Conservation (phyloP, 1,284 basidiomycete genomes). For the Cutaneotrichosporon sp. region DNA sequence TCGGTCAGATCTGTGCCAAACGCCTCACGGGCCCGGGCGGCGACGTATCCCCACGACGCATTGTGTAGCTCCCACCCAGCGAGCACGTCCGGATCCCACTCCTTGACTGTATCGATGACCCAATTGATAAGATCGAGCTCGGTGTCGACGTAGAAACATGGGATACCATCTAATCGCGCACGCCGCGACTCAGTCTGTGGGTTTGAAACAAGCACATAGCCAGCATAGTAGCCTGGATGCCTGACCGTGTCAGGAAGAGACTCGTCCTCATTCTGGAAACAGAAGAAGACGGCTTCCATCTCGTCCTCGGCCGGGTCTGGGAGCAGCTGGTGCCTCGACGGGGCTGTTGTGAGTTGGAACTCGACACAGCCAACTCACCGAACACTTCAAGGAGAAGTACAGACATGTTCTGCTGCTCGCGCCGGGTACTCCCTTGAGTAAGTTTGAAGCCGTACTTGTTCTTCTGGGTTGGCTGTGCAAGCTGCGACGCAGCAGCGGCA, state of each 20-base stretch:
- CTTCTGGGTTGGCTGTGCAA: conserved; percentile 69
- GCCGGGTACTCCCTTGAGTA: conserved; percentile 53
- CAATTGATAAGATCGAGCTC: conserved; percentile 82
- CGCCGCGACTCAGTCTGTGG: conserved; percentile 26
- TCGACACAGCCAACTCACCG: conserved; percentile 52
- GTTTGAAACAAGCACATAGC: conserved; percentile 58
- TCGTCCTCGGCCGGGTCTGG: conserved; percentile 69
- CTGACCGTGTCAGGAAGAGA: conserved; percentile 48
- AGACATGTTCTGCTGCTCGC: conserved; percentile 72
- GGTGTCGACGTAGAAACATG: conserved; percentile 58
- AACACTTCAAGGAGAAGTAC: conserved; percentile 78
- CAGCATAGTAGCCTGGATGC: conserved; percentile 51
- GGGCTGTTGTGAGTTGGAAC: conserved; percentile 5
- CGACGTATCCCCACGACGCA: conserved; percentile 85
- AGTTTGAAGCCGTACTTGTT: conserved; percentile 65
- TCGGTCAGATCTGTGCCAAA: conserved; percentile 64
- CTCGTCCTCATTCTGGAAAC: conserved; percentile 58
- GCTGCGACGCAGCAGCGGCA: conserved; percentile 51
- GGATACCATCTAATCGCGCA: conserved; percentile 46
- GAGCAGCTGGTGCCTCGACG: conserved; percentile 54
- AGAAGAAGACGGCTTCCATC: conserved; percentile 67
- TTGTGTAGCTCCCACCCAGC: conserved; percentile 88
- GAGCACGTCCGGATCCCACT: conserved; percentile 85
- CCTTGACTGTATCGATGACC: conserved; percentile 68
- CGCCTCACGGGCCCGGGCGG: conserved; percentile 57